Conservation (phyloP, 306 rosid species). For the Chamaecrista fasciculata region DNA sequence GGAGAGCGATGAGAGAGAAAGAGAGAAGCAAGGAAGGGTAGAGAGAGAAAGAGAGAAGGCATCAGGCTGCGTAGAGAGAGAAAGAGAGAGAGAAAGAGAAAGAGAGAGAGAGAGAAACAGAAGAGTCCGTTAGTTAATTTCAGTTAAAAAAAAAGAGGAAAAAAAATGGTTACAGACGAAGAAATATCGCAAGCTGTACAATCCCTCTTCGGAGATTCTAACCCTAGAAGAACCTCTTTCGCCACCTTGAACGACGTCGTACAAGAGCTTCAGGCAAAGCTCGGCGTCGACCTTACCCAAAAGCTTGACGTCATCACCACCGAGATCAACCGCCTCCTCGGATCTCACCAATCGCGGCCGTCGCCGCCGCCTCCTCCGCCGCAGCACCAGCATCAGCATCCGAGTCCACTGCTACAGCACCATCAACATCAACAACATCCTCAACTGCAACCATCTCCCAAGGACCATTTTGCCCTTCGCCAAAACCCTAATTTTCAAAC, state of each 20-base stretch:
- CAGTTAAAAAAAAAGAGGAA: neutral
- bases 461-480: constrained; percentile 56
- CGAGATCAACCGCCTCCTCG: constrained; percentile 57
- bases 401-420: constrained; percentile 25
- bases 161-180: constrained; percentile 60
- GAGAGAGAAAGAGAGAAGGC: constrained; percentile 32
- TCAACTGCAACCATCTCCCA: constrained; percentile 17
- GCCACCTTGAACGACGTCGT: constrained; percentile 58
- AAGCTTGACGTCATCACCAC: constrained; percentile 61
- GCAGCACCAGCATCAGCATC: constrained; percentile 21
- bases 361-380: neutral
- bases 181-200: constrained; percentile 63
- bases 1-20: constrained; percentile 10
- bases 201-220: constrained; percentile 47
- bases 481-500: constrained; percentile 63
- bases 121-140: constrained; percentile 40
- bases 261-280: constrained; percentile 60
- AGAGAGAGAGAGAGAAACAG: constrained; percentile 25
- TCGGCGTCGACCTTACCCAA: constrained; percentile 62
- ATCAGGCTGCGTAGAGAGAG: too few species aligned
- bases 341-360: constrained; percentile 31
- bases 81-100: constrained; percentile 19
- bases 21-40: constrained; percentile 32
- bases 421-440: neutral
- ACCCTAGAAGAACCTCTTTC: constrained; percentile 42